These are phyloP conservation scores for Colletotrichum noveboracense DNA, from an alignment of 2,329 filamentous ascomycete species.

Conservation along the genomic window DNA sequence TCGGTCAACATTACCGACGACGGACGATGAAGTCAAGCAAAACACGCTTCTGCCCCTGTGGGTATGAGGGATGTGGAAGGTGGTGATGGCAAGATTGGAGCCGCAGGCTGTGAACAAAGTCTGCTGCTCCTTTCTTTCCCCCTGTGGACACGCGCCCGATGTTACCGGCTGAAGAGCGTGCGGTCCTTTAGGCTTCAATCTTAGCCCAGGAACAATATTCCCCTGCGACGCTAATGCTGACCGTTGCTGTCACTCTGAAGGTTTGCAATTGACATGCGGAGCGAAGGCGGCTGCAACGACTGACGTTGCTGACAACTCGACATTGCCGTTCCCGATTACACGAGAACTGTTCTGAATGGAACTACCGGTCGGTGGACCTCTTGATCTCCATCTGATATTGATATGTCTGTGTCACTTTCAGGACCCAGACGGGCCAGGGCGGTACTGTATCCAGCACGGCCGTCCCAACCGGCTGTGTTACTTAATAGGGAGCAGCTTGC, in stretches of 20 bases:
- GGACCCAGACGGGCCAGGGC: not conserved
- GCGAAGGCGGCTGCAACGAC: constrained; percentile 2
- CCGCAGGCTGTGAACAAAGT: not conserved
- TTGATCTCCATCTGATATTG: constrained; percentile 16
- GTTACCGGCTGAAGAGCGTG: not conserved
- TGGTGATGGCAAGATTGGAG: not conserved
- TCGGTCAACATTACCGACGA: not conserved
- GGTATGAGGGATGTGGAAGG: not conserved
- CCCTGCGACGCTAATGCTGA: not conserved
- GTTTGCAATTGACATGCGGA: constrained; percentile 17
- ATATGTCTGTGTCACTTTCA: constrained; percentile 17
- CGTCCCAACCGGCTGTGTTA: constrained; percentile 15
- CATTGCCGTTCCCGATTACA: not conserved
- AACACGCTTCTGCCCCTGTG: not conserved
- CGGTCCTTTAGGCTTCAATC: not conserved
- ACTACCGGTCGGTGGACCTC: constrained; percentile 14
- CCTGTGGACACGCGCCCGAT: not conserved
- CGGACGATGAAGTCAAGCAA: not conserved
- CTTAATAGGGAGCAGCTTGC: constrained; percentile 22
- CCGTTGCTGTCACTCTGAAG: constrained; percentile 13
- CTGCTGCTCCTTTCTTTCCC: not conserved
- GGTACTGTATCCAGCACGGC: constrained; percentile 10
- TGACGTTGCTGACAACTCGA: constrained; percentile 15
- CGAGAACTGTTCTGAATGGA: not conserved
- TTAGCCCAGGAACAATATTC: not conserved